Percentiles rank a stretch among this genome's conserved stretches.
These are phyloP conservation scores for Coprinopsis marcescibilis DNA, from an alignment of 768 basidiomycete species.

Conservation along the genomic window DNA sequence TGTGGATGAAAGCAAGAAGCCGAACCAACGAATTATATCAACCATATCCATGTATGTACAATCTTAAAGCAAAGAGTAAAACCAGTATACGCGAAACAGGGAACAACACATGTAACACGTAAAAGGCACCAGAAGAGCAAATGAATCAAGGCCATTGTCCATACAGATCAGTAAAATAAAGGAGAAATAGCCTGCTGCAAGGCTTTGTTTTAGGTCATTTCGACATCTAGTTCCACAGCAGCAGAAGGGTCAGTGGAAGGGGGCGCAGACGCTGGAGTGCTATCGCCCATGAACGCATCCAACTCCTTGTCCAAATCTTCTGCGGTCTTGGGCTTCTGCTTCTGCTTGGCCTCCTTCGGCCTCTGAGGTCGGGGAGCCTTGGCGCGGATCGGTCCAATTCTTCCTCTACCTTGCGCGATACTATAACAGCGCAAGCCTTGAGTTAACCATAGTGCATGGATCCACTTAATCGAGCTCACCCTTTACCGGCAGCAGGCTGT, in stretches of 20 bases:
- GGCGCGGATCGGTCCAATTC: constrained; percentile 42
- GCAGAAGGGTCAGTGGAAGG: constrained; percentile 12
- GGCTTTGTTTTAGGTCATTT: constrained; percentile 39
- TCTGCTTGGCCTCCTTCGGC: constrained; percentile 16
- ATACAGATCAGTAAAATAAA: constrained; percentile 12
- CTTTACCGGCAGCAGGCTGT: too few relatives aligned
- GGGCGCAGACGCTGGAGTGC: constrained; percentile 4
- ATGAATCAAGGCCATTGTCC: not conserved
- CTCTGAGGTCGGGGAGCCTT: not conserved
- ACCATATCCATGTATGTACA: not conserved
- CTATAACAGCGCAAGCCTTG: not conserved
- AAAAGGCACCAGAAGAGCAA: not conserved
- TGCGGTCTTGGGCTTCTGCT: constrained; percentile 60
- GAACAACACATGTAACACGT: too few relatives aligned
- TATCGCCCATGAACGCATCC: constrained; percentile 78
- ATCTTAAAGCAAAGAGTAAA: too few relatives aligned
- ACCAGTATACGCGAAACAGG: too few relatives aligned
- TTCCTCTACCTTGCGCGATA: constrained; percentile 24
- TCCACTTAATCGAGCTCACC: constrained; percentile 25
- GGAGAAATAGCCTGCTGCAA: not conserved
- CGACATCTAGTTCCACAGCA: constrained; percentile 39
- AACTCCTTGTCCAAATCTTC: constrained; percentile 86
- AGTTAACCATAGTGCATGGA: not conserved
- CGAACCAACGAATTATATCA: not conserved
- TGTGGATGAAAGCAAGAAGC: not conserved